phyloP scores from a whole-genome alignment of 2,329 filamentous ascomycete species.

The Penicillium sp. region DNA sequence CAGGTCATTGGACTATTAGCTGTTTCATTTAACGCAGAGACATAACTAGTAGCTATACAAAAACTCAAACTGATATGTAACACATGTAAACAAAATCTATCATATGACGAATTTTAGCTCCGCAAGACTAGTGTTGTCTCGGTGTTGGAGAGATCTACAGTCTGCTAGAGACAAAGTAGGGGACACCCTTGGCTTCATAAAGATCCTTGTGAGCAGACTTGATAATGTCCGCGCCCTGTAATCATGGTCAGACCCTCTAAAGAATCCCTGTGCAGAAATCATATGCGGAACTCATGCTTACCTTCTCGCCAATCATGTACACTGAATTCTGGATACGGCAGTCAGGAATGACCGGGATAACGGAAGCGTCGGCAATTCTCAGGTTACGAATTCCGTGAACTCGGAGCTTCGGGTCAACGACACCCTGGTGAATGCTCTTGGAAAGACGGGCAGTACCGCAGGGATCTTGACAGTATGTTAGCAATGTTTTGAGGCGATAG shows the following conservation, averaged over 20 bases:
- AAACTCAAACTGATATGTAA: not conserved
- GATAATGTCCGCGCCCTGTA: constrained; percentile 36
- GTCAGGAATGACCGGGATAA: constrained; percentile 60
- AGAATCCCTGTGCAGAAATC: not conserved
- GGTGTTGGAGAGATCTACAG: constrained; percentile 2
- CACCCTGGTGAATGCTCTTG: constrained; percentile 56
- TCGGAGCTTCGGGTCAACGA: constrained; percentile 56
- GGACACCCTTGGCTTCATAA: constrained; percentile 29
- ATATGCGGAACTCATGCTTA: not conserved
- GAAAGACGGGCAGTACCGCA: constrained; percentile 60
- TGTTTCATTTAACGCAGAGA: not conserved
- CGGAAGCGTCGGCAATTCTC: constrained; percentile 59
- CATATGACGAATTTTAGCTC: not conserved
- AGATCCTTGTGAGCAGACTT: constrained; percentile 32
- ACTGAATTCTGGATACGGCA: constrained; percentile 64
- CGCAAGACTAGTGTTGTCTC: not conserved
- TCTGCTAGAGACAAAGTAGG: constrained; percentile 26
- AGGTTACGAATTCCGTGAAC: constrained; percentile 60
- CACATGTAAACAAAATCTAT: not conserved
- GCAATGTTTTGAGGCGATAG: not conserved
- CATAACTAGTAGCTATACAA: not conserved
- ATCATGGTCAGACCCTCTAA: constrained; percentile 2
- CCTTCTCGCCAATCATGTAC: constrained; percentile 63
- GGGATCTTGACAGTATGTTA: constrained; percentile 42
- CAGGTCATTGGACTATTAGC: too few relatives aligned